These are phyloP conservation scores for Cladosporium austrohemisphaericum DNA, from an alignment of 2,329 filamentous ascomycete genomes.

Conservation along the genomic window DNA sequence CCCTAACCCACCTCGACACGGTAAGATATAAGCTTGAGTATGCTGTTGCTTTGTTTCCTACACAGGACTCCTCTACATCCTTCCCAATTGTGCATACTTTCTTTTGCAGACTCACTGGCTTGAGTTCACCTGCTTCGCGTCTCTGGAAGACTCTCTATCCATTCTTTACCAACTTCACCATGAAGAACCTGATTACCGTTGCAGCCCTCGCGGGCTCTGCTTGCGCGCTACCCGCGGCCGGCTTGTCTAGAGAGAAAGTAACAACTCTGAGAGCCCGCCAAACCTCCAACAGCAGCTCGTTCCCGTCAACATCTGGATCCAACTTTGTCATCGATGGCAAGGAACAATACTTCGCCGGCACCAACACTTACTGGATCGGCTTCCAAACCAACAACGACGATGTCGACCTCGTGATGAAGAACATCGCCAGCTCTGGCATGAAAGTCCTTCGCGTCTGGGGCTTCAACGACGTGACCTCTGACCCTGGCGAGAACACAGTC, in stretches of 20 bases:
- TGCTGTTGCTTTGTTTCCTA: background rate
- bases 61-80: background rate
- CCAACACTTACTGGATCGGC: conserved; percentile 55
- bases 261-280: background rate
- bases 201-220: conserved; percentile 11
- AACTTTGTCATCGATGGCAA: conserved; percentile 43
- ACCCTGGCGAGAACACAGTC: conserved; percentile 40
- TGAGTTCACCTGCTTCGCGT: background rate
- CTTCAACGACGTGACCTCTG: conserved; percentile 56
- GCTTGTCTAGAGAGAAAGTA: background rate
- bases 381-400: conserved; percentile 53
- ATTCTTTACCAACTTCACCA: background rate
- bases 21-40: background rate
- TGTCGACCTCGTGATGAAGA: conserved; percentile 48
- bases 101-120: too few relatives aligned
- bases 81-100: background rate
- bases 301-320: conserved; percentile 21
- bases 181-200: background rate
- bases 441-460: conserved; percentile 61
- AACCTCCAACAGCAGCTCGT: conserved; percentile 3
- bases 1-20: background rate
- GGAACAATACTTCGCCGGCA: conserved; percentile 50
- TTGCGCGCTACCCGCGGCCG: conserved; percentile 5
- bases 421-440: conserved; percentile 49
- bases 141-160: background rate